These are phyloP conservation scores for Claviceps quebecensis DNA, from an alignment of 2,329 filamentous ascomycete genomes.

Conservation along the genomic window DNA sequence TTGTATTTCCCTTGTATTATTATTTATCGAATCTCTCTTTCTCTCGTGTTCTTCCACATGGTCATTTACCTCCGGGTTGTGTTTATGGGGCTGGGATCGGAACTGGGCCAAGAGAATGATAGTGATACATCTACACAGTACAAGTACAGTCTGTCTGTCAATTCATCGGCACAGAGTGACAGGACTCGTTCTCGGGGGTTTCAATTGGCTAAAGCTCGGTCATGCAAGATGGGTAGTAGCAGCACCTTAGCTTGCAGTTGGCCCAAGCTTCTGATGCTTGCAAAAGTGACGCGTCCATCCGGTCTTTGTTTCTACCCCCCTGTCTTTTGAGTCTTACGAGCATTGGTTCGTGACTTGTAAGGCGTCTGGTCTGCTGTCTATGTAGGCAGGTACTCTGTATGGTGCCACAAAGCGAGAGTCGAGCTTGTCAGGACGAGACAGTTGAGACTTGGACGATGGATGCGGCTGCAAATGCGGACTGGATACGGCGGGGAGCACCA, in stretches of 20 bases:
- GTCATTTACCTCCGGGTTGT: too few species aligned
- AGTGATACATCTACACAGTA: too few species aligned
- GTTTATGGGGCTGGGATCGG: too few species aligned
- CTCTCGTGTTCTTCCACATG: too few species aligned
- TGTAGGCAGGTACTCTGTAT: neutral
- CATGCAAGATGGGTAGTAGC: slow-evolving; percentile 1
- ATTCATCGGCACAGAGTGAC: too few species aligned
- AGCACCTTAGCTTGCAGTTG: neutral
- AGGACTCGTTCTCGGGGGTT: neutral
- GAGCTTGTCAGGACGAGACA: neutral
- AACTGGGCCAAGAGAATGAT: too few species aligned
- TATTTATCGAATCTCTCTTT: too few species aligned
- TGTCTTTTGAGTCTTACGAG: too few species aligned
- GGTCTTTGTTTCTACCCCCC: too few species aligned
- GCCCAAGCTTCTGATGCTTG: neutral
- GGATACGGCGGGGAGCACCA: neutral
- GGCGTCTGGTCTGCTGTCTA: neutral
- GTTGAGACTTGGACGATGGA: neutral
- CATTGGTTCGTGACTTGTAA: neutral
- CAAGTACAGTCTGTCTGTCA: too few species aligned
- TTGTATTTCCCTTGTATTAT: too few species aligned
- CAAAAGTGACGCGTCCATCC: neutral
- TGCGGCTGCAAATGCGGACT: neutral
- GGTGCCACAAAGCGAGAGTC: slow-evolving; percentile 1
- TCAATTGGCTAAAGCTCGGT: neutral